Conservation (phyloP, 495 filamentous ascomycete species). For the Lophiostoma macrostomum region DNA sequence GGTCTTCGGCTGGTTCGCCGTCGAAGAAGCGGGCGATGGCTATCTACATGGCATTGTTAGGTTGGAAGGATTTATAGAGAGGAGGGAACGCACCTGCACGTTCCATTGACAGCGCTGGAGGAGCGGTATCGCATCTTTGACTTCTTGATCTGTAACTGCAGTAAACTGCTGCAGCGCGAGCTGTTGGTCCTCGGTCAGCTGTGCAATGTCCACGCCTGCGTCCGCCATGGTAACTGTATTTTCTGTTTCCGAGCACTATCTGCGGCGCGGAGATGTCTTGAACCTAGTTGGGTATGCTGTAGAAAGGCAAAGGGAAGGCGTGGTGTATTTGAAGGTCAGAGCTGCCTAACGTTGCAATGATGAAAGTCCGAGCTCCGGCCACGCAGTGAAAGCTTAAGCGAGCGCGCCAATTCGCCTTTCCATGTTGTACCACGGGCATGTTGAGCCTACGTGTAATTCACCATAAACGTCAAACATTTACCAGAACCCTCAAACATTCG, state of each 20-base stretch:
- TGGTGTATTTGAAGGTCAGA: too few relatives aligned
- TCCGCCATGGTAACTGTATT: slow-evolving; percentile 34
- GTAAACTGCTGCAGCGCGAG: slow-evolving; percentile 82
- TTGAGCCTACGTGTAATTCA: too few relatives aligned
- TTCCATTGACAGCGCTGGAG: slow-evolving; percentile 92
- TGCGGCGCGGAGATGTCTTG: too few relatives aligned
- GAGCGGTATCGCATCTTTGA: slow-evolving; percentile 72
- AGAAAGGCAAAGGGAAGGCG: too few relatives aligned
- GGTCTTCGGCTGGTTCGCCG: slow-evolving; percentile 79
- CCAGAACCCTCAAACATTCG: too few relatives aligned
- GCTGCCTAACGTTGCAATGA: too few relatives aligned
- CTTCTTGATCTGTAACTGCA: slow-evolving; percentile 79
- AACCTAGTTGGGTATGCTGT: too few relatives aligned
- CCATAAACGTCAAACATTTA: too few relatives aligned
- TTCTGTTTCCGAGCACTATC: too few relatives aligned
- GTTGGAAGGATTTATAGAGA: background rate
- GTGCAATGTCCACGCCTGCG: slow-evolving; percentile 56
- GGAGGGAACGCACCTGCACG: slow-evolving; percentile 64
- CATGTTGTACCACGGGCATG: too few relatives aligned
- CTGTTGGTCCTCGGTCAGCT: slow-evolving; percentile 73
- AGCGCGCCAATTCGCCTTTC: background rate
- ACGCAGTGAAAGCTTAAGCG: slow-evolving; percentile 1
- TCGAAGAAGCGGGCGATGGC: slow-evolving; percentile 97
- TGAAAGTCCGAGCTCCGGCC: slow-evolving; percentile 1
- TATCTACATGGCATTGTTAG: slow-evolving; percentile 57